Evolutionary conservation across 306 rosid species (phyloP), one percentile per base, ranked within the genome.

Genomic region (Senna tora): DNA sequence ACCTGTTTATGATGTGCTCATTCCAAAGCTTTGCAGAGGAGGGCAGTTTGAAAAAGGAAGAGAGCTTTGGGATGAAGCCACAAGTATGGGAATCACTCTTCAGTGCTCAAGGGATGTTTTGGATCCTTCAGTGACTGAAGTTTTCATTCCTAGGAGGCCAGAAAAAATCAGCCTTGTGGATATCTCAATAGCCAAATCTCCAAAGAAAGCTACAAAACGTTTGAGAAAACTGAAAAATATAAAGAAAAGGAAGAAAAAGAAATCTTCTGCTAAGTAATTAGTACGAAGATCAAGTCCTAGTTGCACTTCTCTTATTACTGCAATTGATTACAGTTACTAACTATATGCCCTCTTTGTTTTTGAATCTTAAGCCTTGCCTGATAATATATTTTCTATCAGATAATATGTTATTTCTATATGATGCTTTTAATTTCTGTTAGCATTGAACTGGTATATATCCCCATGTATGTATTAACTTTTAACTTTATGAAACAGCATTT

Each of bases 1-100:
- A 42, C 96, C 91, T 2, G 86, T 92, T 81, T 92, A 92, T 84
- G 96, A 90, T 74, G 87, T 88, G 61, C 88, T 92, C 50, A 92
- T 92, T 64, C 91, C 95, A 46, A 92, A 90, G 79, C 81, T 90
- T 33, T 88, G 90, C 56, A 79, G 79, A 65, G 92, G 86, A 75
- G 96, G 98, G 54, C 84, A 78, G 69, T 88, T 88, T 72, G 91
- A 77, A 47, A 90, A 82, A 79, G 98, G 95, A 19, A 86, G 78
- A 72, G 84, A 88, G 71, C 93, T 88, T 17, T 92, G 96, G 96
- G 84, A 88, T 38, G 96, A 92, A 68, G 98, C 96, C 49, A 25
- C 38, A 14, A 15, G 52, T 10, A 75, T 84, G 91, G 95, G 95
- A n/a, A 67, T 90, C n/a, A 10, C 78, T 68, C 91, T 88, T 74